Evolutionary conservation across 345 rosid genomes (phyloP).

Genomic region (Syzygium oleosum): DNA sequence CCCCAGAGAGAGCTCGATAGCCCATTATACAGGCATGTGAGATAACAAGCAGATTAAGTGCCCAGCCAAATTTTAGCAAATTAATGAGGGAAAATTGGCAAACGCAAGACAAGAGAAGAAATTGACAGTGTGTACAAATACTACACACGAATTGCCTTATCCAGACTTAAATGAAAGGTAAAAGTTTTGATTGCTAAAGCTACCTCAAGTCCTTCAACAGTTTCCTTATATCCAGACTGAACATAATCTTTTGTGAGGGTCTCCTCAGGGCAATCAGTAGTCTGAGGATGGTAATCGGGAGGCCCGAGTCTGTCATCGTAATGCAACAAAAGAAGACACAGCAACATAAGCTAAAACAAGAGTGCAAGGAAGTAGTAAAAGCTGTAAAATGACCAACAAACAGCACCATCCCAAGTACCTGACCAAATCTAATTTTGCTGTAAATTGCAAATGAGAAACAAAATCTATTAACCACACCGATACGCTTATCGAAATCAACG

Average conservation of each 20-base stretch:
- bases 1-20: not conserved
- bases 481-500: not conserved
- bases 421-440: not conserved
- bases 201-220: constrained; percentile 97
- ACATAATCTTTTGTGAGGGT: constrained; percentile 77
- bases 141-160: not conserved
- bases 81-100: not conserved
- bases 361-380: not conserved
- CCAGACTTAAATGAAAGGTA: not conserved
- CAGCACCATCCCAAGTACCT: not conserved
- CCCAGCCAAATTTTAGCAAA: not conserved
- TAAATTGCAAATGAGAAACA: not conserved
- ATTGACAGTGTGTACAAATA: not conserved
- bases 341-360: not conserved
- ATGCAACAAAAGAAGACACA: not conserved
- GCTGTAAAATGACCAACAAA: not conserved
- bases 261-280: constrained; percentile 87
- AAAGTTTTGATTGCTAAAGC: not conserved
- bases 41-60: not conserved
- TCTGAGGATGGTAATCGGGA: constrained; percentile 91
- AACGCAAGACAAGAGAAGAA: not conserved
- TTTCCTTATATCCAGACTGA: constrained; percentile 81
- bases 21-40: not conserved
- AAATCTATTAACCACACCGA: not conserved
- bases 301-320: constrained; percentile 66